Base-by-base conservation (phyloP, 805 yeast genomes). In the Myxozyma neglecta region DNA sequence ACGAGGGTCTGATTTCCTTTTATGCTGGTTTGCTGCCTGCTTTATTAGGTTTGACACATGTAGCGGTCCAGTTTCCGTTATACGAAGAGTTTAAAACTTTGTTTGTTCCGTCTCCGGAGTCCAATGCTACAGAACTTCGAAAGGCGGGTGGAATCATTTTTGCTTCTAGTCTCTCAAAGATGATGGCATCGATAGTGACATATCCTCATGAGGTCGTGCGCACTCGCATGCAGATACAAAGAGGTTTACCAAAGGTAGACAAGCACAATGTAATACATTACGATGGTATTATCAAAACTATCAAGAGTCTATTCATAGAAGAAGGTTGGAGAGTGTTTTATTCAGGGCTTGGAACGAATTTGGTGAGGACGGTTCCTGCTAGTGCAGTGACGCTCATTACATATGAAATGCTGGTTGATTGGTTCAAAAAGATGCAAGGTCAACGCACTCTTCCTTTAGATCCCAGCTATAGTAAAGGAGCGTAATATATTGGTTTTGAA, bases 41-140 rank as follows among this genome's bases (percentile, higher is more conserved):
- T 0, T 79, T 93, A 60, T 83, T 93, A 69, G 99, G 99, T 0
- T 80, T 93, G 37, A 79, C 89, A 45, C 98, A 93, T 73, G 98
- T 93, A 48, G 98, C 97, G 0, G 88, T 93, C 56, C 98, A 93
- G 75, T 93, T 93, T 80, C 98, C 98, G 36, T 84, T 91, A 9
- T 93, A 93, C 73, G 99, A 93, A 71, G 80, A 84, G 68, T 78
- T 93, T 66, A 93, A 93, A 71, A 72, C 73, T 20, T n/a, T 78
- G 37, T 79, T 89, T 35, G 72, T 72, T 34, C 76, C 78, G 53
- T 70, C 69, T 24, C 59, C 55, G 42, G 71, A 70, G 57, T 68
- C 70, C 63, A 67, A 46, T 57, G 43, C 60, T 11, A 14, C 60
- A 14, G 61, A 57, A 20, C 37, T 59, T 43, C 40, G 56, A 32